Conservation (phyloP, 768 basidiomycete species). For the Pleurotus tuber-regium region DNA sequence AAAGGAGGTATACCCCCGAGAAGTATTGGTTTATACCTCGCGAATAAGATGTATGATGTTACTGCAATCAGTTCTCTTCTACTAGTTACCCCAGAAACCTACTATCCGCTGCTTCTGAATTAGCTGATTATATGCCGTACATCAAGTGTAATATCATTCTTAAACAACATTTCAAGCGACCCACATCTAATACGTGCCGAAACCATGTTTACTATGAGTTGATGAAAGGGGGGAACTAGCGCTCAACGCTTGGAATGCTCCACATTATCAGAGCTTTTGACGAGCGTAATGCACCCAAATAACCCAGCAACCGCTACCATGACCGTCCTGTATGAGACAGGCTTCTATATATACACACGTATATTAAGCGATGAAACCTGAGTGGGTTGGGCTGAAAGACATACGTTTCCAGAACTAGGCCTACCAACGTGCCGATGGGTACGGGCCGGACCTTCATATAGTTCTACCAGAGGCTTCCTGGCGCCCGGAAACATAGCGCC, state of each 20-base stretch:
- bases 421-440: constrained; percentile 7
- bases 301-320: constrained; percentile 4
- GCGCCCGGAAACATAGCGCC: constrained; percentile 16
- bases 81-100: constrained; percentile 3
- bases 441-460: constrained; percentile 49
- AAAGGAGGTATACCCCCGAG: constrained; percentile 21
- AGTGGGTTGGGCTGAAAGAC: constrained; percentile 6
- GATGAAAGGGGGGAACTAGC: too few relatives aligned
- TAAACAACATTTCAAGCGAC: constrained; percentile 11
- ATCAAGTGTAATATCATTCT: constrained; percentile 24
- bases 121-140: too few relatives aligned
- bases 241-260: background rate
- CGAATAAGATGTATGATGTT: constrained; percentile 13
- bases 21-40: constrained; percentile 39
- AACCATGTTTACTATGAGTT: too few relatives aligned
- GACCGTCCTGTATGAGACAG: background rate
- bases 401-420: constrained; percentile 8
- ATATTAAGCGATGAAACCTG: constrained; percentile 1
- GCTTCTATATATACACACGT: constrained; percentile 6
- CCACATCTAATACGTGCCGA: background rate
- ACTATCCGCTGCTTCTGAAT: too few relatives aligned
- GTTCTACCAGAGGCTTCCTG: constrained; percentile 30
- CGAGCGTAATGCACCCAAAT: constrained; percentile 1
- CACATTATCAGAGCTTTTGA: background rate
- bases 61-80: background rate